phyloP scores from a whole-genome alignment of 768 basidiomycete species.

The Hortiboletus campestris region DNA sequence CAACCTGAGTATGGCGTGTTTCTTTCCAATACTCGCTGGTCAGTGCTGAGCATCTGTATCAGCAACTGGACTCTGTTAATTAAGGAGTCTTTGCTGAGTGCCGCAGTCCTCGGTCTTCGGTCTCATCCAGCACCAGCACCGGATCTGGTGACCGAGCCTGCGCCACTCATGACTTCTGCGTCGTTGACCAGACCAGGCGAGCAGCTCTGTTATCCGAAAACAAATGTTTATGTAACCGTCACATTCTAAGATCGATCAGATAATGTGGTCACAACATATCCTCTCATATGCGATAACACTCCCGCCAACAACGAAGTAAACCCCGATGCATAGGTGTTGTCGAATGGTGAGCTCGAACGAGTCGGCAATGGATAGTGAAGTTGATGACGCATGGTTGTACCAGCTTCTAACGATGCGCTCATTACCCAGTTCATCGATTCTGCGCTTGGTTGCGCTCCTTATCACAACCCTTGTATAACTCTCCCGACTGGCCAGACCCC shows the following conservation, averaged over 20 bases:
- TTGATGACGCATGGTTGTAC: not conserved
- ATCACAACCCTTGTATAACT: conserved; percentile 27
- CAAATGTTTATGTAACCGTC: not conserved
- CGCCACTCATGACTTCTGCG: conserved; percentile 27
- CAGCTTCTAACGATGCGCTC: conserved; percentile 28
- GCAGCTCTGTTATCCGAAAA: not conserved
- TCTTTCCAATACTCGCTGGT: not conserved
- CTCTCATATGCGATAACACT: conserved; percentile 21
- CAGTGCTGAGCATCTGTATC: not conserved
- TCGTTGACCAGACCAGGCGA: conserved; percentile 29
- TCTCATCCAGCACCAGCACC: conserved; percentile 18
- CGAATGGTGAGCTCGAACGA: conserved; percentile 17
- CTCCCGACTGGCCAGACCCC: conserved; percentile 18
- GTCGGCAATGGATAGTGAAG: not conserved
- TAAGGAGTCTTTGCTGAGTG: conserved; percentile 26
- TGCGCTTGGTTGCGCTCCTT: conserved; percentile 23
- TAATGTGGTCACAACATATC: conserved; percentile 29
- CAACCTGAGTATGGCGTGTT: conserved; percentile 14
- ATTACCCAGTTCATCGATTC: conserved; percentile 27
- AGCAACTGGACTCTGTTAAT: conserved; percentile 30
- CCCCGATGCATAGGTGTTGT: conserved; percentile 20
- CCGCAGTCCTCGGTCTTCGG: conserved; percentile 31
- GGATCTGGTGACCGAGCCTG: conserved; percentile 21
- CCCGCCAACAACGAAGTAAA: conserved; percentile 25
- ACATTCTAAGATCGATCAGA: conserved; percentile 27